Evolutionary conservation across 2,329 filamentous ascomycete genomes (phyloP), one percentile per base, ranked within the genome.

Genomic region (Ophiostoma pallidulum): DNA sequence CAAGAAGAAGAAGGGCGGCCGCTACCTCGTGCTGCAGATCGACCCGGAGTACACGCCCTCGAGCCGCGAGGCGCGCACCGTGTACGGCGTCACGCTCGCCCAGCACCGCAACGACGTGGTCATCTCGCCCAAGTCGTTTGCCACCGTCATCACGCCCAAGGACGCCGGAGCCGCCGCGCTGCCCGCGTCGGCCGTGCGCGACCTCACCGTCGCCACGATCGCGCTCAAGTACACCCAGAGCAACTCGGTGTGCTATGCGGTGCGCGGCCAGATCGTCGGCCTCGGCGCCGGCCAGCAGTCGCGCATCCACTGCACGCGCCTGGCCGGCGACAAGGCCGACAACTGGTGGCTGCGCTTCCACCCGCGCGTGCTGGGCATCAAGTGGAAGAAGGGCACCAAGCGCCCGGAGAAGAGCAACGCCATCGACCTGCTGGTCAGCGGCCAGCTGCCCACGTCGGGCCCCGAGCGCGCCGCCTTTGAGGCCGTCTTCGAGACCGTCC

Each of bases 331-430:
- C 74, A 98, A 98, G 76, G 88, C 90, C 41, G 92, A 98, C 69
- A 96, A 94, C 75, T 97, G 91, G 91, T 98, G 91, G 92, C 85
- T 98, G 75, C 86, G 92, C 60, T 97, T 97, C 80, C 86, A 96
- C 73, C 83, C 87, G 58, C 84, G 87, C 45, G 86, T 92, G 12
- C 76, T 97, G 42, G 75, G 73, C 62, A 84, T 98, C 65, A 86
- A 91, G 73, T 98, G 89, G 87, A 96, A 95, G 78, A 91, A 92
- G 72, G 91, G 92, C 59, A 88, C 86, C 62, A 97, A 97, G 81
- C 82, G 92, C 49, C 78, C 92, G 40, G 91, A 96, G 66, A 98
- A 97, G 80, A 94, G 86, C 73, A 98, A 98, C 65, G 91, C 90
- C 55, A 96, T 97, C 61, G 92, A 97, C 64, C 75, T 97, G 62